These are phyloP conservation scores for Citrus sp. DNA, from an alignment of 345 rosid genomes.

Conservation along the genomic window DNA sequence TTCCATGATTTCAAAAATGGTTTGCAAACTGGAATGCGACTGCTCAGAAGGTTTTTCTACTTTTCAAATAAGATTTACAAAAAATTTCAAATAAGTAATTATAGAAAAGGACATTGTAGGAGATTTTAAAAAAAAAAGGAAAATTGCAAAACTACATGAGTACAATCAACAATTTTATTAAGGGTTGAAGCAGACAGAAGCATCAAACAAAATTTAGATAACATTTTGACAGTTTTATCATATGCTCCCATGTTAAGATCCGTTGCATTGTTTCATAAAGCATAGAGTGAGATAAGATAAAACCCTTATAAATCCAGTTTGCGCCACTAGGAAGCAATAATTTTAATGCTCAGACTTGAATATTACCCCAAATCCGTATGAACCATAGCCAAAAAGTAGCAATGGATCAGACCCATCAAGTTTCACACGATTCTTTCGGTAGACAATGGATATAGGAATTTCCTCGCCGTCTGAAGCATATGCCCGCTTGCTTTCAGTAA, in stretches of 20 bases:
- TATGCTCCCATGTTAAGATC: not conserved
- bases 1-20: not conserved
- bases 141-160: not conserved
- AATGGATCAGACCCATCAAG: slow-evolving; percentile 78
- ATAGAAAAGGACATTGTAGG: not conserved
- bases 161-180: not conserved
- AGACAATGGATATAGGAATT: slow-evolving; percentile 80
- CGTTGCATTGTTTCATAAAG: not conserved
- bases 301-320: not conserved
- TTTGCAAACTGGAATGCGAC: not conserved
- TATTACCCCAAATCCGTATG: slow-evolving; percentile 67
- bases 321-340: not conserved
- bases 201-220: not conserved
- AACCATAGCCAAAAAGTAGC: slow-evolving; percentile 87
- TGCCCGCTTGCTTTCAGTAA: slow-evolving; percentile 86
- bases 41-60: not conserved
- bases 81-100: not conserved
- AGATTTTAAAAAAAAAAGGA: not conserved
- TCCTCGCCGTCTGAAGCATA: slow-evolving; percentile 74
- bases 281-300: not conserved
- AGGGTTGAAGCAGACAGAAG: not conserved
- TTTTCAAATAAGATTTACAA: not conserved
- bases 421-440: slow-evolving; percentile 60
- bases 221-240: not conserved
- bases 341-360: not conserved